Evolutionary conservation across 1,284 basidiomycete species (phyloP), one percentile per base, ranked within the genome.

Genomic region (Ustilago tritici): DNA sequence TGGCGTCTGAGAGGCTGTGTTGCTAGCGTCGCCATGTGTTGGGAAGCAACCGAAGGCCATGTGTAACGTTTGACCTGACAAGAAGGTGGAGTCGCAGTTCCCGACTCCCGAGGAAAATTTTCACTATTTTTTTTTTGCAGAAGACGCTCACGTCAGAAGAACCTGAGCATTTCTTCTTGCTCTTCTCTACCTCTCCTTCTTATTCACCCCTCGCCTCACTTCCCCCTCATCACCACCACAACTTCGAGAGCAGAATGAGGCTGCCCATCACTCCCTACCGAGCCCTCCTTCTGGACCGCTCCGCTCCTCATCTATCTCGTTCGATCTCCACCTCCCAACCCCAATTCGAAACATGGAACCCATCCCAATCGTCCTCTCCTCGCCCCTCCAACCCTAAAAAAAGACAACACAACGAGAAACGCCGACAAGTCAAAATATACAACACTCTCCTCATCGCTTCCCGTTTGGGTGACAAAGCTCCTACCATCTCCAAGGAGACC

Each of bases 401-500:
- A 9, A 62, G 57, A 36, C 34, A 43, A 19, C 17, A 11, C 19
- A 59, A 65, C 38, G 61, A 74, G 28, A 3, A 14, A 2, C 46
- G 28, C 36, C 65, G 56, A 35, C 59, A 60, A 28, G 5, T 34
- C 17, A 46, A 23, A 17, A 19, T 75, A 17, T 40, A 61, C 35
- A 40, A 70, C n/a, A 76, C 64, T 9, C 40, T 76, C 11, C 68
- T 76, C n/a, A 70, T 61, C 1, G 68, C 73, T 1, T 76, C 73
- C 2, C 49, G 68, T 0, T 43, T 76, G 0, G 68, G 67, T 4
- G 17, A 56, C 7, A 56, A 65, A 38, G 64, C 68, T 1, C 50
- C 61, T 0, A 57, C 53, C 8, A 65, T 72, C 49, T 11, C 49
- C 31, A 70, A 70, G 46, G 23, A 56, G 10, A 31, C 17, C 3